phyloP scores from a whole-genome alignment of 192 early-diverging fungal species.

The Radiomyces spectabilis region DNA sequence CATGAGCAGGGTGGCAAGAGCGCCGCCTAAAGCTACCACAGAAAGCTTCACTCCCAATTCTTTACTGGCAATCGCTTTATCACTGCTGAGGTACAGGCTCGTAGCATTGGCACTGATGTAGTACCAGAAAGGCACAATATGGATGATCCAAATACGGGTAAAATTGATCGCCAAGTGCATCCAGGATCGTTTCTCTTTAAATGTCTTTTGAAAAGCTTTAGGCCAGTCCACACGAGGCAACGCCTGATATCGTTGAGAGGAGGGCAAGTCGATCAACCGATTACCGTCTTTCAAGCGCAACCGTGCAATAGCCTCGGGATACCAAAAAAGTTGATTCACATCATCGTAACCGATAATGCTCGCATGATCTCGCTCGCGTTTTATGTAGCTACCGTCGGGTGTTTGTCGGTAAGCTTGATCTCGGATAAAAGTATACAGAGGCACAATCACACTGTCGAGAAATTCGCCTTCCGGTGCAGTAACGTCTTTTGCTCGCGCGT shows the following conservation, averaged over 20 bases:
- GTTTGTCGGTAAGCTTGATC: slow-evolving; percentile 65
- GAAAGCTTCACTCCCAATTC: slow-evolving; percentile 46
- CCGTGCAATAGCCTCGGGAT: slow-evolving; percentile 52
- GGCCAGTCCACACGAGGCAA: slow-evolving; percentile 64
- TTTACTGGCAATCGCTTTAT: slow-evolving; percentile 24
- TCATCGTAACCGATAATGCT: slow-evolving; percentile 76
- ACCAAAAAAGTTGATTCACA: slow-evolving; percentile 84
- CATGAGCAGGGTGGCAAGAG: slow-evolving; percentile 57
- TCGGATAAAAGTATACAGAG: slow-evolving; percentile 67
- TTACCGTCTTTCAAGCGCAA: slow-evolving; percentile 45
- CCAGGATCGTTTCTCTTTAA: slow-evolving; percentile 79
- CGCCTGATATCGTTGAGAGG: slow-evolving; percentile 55
- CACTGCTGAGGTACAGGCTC: slow-evolving; percentile 48
- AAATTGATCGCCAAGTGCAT: slow-evolving; percentile 80
- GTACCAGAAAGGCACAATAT: slow-evolving; percentile 71
- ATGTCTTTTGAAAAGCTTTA: slow-evolving; percentile 71
- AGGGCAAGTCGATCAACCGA: slow-evolving; percentile 51
- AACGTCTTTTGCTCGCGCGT: slow-evolving; percentile 36
- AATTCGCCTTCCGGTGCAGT: slow-evolving; percentile 61
- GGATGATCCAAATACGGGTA: slow-evolving; percentile 82
- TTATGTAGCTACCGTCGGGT: slow-evolving; percentile 54
- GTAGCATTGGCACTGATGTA: slow-evolving; percentile 65
- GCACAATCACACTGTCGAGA: slow-evolving; percentile 58
- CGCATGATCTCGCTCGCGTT: slow-evolving; percentile 70
- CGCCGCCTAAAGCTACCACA: slow-evolving; percentile 61